A percentile compares a stretch with the other conserved stretches of the same genome.
These are phyloP conservation scores for Prunus davidiana DNA, from an alignment of 306 rosid genomes.

Conservation along the genomic window DNA sequence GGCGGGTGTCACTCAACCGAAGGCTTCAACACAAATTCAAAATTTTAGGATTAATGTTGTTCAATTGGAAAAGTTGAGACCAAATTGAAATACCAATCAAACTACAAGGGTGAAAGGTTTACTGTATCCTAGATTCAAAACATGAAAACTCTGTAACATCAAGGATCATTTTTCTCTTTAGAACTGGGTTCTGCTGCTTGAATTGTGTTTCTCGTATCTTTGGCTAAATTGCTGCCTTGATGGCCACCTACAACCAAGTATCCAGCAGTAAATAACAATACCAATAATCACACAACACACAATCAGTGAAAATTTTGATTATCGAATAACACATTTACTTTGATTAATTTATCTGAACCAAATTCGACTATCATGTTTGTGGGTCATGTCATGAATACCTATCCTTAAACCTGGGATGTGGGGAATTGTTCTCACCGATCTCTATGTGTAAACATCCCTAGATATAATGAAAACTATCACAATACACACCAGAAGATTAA, in stretches of 20 bases:
- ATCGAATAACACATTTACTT: background rate
- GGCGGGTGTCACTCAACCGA: background rate
- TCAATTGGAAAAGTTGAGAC: background rate
- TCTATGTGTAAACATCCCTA: background rate
- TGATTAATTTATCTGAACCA: too few species aligned
- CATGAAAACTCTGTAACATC: conserved; percentile 21
- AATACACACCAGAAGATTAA: background rate
- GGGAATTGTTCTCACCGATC: background rate
- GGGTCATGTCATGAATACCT: too few species aligned
- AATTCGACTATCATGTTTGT: too few species aligned
- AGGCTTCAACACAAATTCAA: background rate
- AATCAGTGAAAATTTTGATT: background rate
- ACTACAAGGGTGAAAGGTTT: background rate
- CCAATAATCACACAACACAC: background rate
- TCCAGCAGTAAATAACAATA: conserved; percentile 22
- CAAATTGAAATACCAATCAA: background rate
- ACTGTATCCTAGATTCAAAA: conserved; percentile 2
- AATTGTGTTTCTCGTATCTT: conserved; percentile 54
- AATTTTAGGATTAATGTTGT: conserved; percentile 2
- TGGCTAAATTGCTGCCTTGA: conserved; percentile 50
- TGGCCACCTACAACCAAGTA: conserved; percentile 50
- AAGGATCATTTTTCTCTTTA: conserved; percentile 62
- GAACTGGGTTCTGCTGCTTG: conserved; percentile 51
- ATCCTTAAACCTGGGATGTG: background rate
- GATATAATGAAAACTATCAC: background rate